These are phyloP conservation scores for Penicillium sp. DNA, from an alignment of 2,329 filamentous ascomycete species.

Conservation along the genomic window DNA sequence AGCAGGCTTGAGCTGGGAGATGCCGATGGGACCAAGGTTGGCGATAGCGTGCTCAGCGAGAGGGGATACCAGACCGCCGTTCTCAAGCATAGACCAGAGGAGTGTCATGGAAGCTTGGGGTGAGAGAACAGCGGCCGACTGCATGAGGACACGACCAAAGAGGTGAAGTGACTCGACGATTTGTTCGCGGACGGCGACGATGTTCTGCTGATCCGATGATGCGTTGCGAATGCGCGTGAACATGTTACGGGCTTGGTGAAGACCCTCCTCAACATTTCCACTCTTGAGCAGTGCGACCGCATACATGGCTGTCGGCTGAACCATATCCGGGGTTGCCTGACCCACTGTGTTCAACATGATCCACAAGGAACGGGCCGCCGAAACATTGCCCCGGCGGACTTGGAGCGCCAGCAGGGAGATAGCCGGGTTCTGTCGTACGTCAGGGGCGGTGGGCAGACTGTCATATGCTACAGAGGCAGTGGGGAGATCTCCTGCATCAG, in stretches of 20 bases:
- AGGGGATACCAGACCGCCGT: constrained; percentile 61
- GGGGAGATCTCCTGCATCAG: constrained; percentile 72
- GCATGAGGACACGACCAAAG: constrained; percentile 59
- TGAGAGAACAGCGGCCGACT: constrained; percentile 53
- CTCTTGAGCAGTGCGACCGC: constrained; percentile 83
- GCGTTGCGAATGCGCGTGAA: constrained; percentile 76
- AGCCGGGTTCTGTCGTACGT: constrained; percentile 58
- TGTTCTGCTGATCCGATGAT: constrained; percentile 45
- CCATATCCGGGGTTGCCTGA: constrained; percentile 64
- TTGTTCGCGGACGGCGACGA: constrained; percentile 68
- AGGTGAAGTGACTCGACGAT: constrained; percentile 84
- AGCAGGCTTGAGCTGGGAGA: constrained; percentile 54
- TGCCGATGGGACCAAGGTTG: constrained; percentile 60
- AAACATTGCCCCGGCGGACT: constrained; percentile 77
- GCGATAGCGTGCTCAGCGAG: constrained; percentile 63
- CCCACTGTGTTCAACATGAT: constrained; percentile 64
- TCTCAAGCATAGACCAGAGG: constrained; percentile 66
- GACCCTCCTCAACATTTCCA: constrained; percentile 78
- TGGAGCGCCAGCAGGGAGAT: constrained; percentile 85
- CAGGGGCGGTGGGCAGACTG: constrained; percentile 56
- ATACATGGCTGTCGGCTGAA: constrained; percentile 90
- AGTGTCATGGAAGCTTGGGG: constrained; percentile 60
- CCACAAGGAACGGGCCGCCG: constrained; percentile 79
- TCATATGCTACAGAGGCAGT: constrained; percentile 69
- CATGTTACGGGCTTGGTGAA: constrained; percentile 80